Evolutionary conservation across 306 rosid species (phyloP).

Genomic region (Abrus pulchellus): DNA sequence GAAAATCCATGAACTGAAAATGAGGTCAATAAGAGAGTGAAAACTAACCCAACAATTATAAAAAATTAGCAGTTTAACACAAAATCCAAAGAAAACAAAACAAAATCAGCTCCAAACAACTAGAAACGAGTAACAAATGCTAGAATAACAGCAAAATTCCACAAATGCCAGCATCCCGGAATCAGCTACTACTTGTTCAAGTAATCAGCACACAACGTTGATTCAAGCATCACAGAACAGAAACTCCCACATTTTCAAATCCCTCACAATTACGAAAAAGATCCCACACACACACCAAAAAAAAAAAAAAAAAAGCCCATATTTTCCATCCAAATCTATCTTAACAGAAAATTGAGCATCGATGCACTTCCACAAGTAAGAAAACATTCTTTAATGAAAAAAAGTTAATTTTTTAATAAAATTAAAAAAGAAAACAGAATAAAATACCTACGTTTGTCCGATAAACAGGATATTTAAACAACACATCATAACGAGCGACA

Average conservation of each 20-base stretch:
- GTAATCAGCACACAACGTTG: constrained; percentile 13
- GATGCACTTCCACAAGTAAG: constrained; percentile 7
- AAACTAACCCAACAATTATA: constrained; percentile 12
- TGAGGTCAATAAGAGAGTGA: constrained; percentile 20
- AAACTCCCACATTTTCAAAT: constrained; percentile 6
- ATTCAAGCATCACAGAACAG: constrained; percentile 35
- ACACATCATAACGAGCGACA: constrained; percentile 8
- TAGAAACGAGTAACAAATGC: not conserved
- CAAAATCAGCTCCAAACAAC: not conserved
- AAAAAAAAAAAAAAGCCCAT: not conserved
- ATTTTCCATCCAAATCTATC: constrained; percentile 22
- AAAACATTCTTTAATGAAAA: not conserved
- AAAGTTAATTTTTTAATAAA: not conserved
- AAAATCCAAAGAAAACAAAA: not conserved
- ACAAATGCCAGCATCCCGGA: constrained; percentile 10
- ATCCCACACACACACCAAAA: not conserved
- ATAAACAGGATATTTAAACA: constrained; percentile 10
- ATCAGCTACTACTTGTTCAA: constrained; percentile 2
- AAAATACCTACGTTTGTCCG: not conserved
- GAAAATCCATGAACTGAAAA: constrained; percentile 18
- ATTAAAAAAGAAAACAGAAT: not conserved
- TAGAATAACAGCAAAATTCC: not conserved
- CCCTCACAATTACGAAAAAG: not conserved
- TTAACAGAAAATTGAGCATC: constrained; percentile 16
- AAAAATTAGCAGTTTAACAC: not conserved